Evolutionary conservation across 805 yeast genomes (phyloP).

Genomic region (Candida methanosorbosa): DNA sequence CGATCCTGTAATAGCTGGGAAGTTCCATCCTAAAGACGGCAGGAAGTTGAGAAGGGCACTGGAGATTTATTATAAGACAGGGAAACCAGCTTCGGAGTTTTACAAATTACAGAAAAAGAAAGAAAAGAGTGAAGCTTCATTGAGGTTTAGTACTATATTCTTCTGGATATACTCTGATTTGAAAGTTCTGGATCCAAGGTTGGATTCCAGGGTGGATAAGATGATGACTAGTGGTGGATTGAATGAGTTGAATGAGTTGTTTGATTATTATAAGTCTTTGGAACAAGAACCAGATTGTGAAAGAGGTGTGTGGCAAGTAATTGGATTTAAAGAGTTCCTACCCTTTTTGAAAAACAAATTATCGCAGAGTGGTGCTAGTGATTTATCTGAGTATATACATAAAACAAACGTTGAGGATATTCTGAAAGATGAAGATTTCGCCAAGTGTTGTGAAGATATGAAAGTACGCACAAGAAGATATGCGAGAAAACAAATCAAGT

Average conservation of each 20-base stretch:
- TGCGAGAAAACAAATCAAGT: constrained; percentile 81
- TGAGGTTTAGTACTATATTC: constrained; percentile 55
- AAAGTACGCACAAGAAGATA: constrained; percentile 77
- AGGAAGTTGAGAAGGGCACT: constrained; percentile 73
- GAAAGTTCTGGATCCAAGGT: constrained; percentile 44
- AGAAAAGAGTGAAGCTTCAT: constrained; percentile 33
- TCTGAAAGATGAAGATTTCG: constrained; percentile 17
- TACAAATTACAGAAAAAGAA: constrained; percentile 51
- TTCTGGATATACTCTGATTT: constrained; percentile 79
- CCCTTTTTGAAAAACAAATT: constrained; percentile 34
- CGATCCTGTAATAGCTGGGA: constrained; percentile 69
- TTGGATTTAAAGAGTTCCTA: constrained; percentile 85
- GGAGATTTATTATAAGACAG: constrained; percentile 67
- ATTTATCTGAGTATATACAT: constrained; percentile 28
- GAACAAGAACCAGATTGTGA: constrained; percentile 42
- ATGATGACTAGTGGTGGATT: constrained; percentile 71
- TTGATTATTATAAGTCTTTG: constrained; percentile 30
- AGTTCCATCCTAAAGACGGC: constrained; percentile 88
- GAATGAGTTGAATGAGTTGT: constrained; percentile 58
- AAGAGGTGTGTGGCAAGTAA: constrained; percentile 86
- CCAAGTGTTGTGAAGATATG: constrained; percentile 61
- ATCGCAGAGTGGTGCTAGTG: too few species aligned
- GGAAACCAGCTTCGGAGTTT: constrained; percentile 58
- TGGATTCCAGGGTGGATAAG: constrained; percentile 73
- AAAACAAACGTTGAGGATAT: constrained; percentile 1